Conservation (phyloP, 1,139 yeast genomes). For the Suhomyces ambrosiae region DNA sequence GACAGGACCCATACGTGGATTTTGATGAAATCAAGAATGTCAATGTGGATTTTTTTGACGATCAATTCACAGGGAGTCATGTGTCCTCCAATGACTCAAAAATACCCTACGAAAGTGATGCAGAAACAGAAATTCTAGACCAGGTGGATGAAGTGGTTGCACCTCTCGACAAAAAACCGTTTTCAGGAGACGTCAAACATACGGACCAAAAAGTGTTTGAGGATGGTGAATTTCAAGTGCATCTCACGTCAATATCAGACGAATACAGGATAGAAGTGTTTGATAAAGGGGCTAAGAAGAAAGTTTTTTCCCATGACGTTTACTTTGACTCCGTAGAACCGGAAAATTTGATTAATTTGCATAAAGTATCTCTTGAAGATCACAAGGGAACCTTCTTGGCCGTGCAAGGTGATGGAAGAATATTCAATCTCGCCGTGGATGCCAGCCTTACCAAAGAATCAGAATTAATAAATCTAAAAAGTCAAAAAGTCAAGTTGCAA, state of each 20-base stretch:
- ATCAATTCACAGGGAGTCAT: slow-evolving; percentile 10
- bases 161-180: slow-evolving; percentile 9
- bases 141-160: slow-evolving; percentile 11
- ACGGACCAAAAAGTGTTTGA: slow-evolving; percentile 6
- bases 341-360: slow-evolving; percentile 4
- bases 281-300: slow-evolving; percentile 6
- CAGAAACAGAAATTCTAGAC: slow-evolving; percentile 20
- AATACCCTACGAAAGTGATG: slow-evolving; percentile 18
- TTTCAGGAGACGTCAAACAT: slow-evolving; percentile 2
- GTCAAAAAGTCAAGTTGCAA: slow-evolving; percentile 1
- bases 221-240: slow-evolving; percentile 6
- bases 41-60: slow-evolving; percentile 8
- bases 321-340: slow-evolving; percentile 4
- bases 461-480: slow-evolving; percentile 1
- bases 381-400: slow-evolving; percentile 12
- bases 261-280: slow-evolving; percentile 9
- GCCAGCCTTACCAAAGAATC: slow-evolving; percentile 3
- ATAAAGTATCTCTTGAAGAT: slow-evolving; percentile 4
- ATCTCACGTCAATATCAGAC: slow-evolving; percentile 7
- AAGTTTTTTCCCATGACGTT: slow-evolving; percentile 6
- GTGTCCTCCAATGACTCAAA: slow-evolving; percentile 3
- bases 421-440: slow-evolving; percentile 11
- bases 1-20: slow-evolving; percentile 7
- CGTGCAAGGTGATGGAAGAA: slow-evolving; percentile 14
- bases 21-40: slow-evolving; percentile 12